These are phyloP conservation scores for Isatis tinctoria DNA, from an alignment of 345 rosid genomes.

Conservation along the genomic window DNA sequence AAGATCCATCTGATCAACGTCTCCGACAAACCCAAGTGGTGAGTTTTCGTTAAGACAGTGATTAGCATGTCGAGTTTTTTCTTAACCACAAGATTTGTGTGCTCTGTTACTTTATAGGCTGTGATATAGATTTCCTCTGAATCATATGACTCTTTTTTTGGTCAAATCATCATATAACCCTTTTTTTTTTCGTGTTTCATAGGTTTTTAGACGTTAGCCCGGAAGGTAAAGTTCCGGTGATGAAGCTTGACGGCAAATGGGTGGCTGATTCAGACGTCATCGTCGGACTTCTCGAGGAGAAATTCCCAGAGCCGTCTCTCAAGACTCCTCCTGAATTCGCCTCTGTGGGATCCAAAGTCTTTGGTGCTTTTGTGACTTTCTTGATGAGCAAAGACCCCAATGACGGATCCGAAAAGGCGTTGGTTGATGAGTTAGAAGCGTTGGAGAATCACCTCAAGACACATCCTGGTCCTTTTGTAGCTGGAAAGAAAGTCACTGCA, in stretches of 20 bases:
- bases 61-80: conserved; percentile 23
- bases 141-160: neutral
- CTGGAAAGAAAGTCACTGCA: conserved; percentile 71
- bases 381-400: conserved; percentile 78
- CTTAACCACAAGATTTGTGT: neutral
- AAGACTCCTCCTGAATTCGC: conserved; percentile 61
- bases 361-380: conserved; percentile 58
- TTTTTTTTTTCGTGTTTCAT: neutral
- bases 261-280: conserved; percentile 81
- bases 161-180: no score
- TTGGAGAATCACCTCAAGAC: conserved; percentile 71
- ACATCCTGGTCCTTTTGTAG: conserved; percentile 74
- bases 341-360: conserved; percentile 69
- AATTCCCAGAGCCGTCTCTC: conserved; percentile 70
- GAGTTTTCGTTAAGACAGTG: conserved; percentile 43
- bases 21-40: conserved; percentile 76
- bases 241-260: conserved; percentile 82
- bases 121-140: neutral
- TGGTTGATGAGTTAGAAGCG: conserved; percentile 70
- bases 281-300: conserved; percentile 74
- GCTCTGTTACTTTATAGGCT: neutral
- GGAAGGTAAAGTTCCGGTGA: conserved; percentile 76
- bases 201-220: conserved; percentile 80
- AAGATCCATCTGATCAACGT: conserved; percentile 48
- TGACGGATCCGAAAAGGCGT: conserved; percentile 72